Conservation (phyloP, 257 asterid species). For the Penstemon barbatus region DNA sequence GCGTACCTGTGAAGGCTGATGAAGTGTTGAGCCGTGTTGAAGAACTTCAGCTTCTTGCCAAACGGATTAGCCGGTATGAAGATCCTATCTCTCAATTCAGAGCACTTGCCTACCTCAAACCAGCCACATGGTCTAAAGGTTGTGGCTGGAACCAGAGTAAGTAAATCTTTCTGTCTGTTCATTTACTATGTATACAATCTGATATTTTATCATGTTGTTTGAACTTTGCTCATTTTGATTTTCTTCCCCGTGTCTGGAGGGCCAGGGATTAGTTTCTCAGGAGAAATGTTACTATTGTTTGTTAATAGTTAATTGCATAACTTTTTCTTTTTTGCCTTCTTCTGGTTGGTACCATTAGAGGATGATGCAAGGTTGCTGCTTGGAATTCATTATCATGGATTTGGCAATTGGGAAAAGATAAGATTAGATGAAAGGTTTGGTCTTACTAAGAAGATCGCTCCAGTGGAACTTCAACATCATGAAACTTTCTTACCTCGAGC, state of each 20-base stretch:
- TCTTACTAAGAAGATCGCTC: constrained; percentile 93
- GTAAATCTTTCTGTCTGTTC: constrained; percentile 29
- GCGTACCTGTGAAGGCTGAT: constrained; percentile 97
- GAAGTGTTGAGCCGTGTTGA: constrained; percentile 86
- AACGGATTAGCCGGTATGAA: constrained; percentile 81
- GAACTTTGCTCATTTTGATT: not conserved
- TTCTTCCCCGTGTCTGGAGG: not conserved
- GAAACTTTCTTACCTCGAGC: constrained; percentile 99
- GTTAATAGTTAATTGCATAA: constrained; percentile 4
- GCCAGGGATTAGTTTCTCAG: not conserved
- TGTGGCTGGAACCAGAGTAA: constrained; percentile 99
- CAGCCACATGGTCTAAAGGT: constrained; percentile 98
- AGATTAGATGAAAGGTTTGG: constrained; percentile 89
- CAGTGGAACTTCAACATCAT: constrained; percentile 96
- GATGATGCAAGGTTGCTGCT: constrained; percentile 96
- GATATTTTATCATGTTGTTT: not conserved
- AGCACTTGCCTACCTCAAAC: constrained; percentile 79
- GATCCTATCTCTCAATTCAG: constrained; percentile 90
- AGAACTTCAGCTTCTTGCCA: constrained; percentile 93
- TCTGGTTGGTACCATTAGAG: constrained; percentile 54
- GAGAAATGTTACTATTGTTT: constrained; percentile 12
- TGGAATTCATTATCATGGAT: constrained; percentile 93
- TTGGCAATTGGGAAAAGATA: constrained; percentile 95
- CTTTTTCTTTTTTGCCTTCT: not conserved
- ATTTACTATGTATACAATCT: not conserved